Conservation (phyloP, 441 rosid species). For the Breynia disticha region DNA sequence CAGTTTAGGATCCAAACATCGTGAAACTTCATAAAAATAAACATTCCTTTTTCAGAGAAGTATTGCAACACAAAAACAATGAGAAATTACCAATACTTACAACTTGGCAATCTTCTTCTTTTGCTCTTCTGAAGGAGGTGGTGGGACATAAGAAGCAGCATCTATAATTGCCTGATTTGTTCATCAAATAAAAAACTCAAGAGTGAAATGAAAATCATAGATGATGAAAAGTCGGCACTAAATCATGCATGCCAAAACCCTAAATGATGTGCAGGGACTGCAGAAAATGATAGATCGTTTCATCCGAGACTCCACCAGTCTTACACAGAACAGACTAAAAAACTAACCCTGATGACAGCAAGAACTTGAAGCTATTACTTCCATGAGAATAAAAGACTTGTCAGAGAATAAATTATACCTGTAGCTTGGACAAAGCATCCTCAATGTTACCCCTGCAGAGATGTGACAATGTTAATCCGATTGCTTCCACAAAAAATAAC, state of each 20-base stretch:
- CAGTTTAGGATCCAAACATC: neutral
- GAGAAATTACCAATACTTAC: constrained; percentile 26
- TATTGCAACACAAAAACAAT: neutral
- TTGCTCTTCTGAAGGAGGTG: constrained; percentile 97
- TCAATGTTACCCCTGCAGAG: constrained; percentile 80
- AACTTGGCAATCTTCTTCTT: constrained; percentile 81
- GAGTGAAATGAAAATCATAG: too few relatives aligned
- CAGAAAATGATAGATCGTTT: neutral
- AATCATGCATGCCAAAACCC: too few relatives aligned
- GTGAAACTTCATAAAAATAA: neutral
- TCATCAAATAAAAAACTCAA: constrained; percentile 4
- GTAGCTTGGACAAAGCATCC: constrained; percentile 78
- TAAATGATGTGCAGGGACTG: too few relatives aligned
- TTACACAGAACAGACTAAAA: neutral
- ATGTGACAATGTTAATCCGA: constrained; percentile 10
- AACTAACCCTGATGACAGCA: neutral
- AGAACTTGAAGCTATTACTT: neutral
- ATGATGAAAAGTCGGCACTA: too few relatives aligned
- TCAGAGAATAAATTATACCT: constrained; percentile 36
- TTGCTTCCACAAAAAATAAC: constrained; percentile 6
- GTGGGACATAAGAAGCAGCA: constrained; percentile 86
- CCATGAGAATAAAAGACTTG: neutral
- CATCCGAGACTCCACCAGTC: neutral
- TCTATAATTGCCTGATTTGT: constrained; percentile 65
- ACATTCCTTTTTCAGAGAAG: neutral